Conservation (phyloP, 371 early-diverging fungal genomes). For the Furculomyces boomerangus region DNA sequence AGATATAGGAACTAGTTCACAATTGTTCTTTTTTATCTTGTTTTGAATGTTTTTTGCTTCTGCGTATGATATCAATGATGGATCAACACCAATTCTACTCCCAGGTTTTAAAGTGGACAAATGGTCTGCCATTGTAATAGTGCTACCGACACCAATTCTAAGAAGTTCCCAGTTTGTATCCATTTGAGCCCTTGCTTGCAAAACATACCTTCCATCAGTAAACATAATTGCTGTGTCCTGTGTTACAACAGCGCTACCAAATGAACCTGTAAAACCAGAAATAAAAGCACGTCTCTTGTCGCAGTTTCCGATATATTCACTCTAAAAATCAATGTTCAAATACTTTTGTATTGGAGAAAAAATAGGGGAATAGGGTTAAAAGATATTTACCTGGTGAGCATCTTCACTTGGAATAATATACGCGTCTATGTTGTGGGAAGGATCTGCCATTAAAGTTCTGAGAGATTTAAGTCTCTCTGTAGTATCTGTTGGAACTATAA, state of each 20-base stretch:
- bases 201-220: slow-evolving; percentile 97
- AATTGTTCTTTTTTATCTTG: slow-evolving; percentile 25
- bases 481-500: slow-evolving; percentile 27
- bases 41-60: slow-evolving; percentile 39
- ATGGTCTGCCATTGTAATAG: slow-evolving; percentile 79
- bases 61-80: slow-evolving; percentile 56
- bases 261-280: slow-evolving; percentile 95
- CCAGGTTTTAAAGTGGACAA: slow-evolving; percentile 40
- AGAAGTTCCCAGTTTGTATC: slow-evolving; percentile 80
- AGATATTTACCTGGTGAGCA: slow-evolving; percentile 82
- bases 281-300: slow-evolving; percentile 87
- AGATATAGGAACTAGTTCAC: slow-evolving; percentile 31
- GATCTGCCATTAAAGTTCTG: slow-evolving; percentile 47
- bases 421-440: slow-evolving; percentile 45
- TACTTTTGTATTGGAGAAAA: neutral
- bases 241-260: slow-evolving; percentile 37
- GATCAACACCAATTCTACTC: slow-evolving; percentile 72
- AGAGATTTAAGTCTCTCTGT: slow-evolving; percentile 37
- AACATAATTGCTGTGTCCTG: slow-evolving; percentile 28
- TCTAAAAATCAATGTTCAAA: slow-evolving; percentile 28
- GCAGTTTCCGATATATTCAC: slow-evolving; percentile 88
- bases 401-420: slow-evolving; percentile 88
- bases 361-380: neutral
- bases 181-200: slow-evolving; percentile 91
- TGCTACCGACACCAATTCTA: slow-evolving; percentile 74